Evolutionary conservation across 164 flowering plant species (phyloP).

Genomic region (Kingdonia uniflora): DNA sequence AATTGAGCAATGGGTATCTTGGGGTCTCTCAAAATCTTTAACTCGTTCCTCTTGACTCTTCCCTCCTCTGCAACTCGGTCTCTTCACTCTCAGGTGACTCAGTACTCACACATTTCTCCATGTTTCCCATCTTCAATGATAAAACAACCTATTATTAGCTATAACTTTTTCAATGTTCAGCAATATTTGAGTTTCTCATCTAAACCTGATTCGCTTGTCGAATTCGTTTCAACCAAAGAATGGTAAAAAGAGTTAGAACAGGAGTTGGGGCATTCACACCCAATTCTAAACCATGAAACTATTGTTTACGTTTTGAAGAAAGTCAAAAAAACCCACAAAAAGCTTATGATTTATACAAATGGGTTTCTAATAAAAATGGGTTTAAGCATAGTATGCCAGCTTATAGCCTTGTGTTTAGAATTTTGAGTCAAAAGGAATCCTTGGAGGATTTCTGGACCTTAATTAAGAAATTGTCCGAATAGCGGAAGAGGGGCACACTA

Average conservation of each 20-base stretch:
- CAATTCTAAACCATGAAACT: slow-evolving; percentile 41
- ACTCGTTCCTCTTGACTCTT: no score
- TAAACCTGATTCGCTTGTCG: no score
- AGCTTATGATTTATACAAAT: slow-evolving; percentile 42
- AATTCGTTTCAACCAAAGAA: no score
- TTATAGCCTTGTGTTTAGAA: slow-evolving; percentile 50
- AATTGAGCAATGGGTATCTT: no score
- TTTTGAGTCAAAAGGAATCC: slow-evolving; percentile 31
- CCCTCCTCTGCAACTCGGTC: no score
- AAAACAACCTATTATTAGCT: no score
- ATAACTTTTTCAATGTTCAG: no score
- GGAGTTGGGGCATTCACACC: slow-evolving; percentile 20
- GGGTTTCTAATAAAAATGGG: slow-evolving; percentile 38
- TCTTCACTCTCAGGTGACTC: no score
- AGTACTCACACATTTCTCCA: no score
- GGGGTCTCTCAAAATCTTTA: no score
- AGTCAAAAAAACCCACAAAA: slow-evolving; percentile 43
- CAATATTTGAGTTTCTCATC: no score
- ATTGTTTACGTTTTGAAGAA: slow-evolving; percentile 55
- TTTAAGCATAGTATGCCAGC: slow-evolving; percentile 38
- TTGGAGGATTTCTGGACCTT: slow-evolving; percentile 64
- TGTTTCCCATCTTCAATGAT: no score
- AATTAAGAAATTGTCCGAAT: slow-evolving; percentile 23
- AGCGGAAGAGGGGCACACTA: slow-evolving; percentile 47
- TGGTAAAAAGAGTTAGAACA: slow-evolving; percentile 47